phyloP scores from a whole-genome alignment of 495 filamentous ascomycete species.

The Lineolata rhizophorae region DNA sequence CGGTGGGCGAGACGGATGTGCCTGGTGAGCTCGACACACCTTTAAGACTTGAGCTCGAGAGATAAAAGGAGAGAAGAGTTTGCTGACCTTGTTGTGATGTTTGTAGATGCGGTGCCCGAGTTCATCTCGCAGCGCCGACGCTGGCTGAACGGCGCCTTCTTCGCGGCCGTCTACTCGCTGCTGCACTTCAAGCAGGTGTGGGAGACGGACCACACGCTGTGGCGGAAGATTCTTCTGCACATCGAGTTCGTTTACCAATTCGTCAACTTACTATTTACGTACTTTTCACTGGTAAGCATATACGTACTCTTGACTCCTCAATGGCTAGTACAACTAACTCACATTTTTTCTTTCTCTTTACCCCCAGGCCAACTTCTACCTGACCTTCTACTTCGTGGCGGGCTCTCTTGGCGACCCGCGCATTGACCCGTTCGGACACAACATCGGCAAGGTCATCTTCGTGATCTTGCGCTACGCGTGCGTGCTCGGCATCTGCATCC shows the following conservation, averaged over 20 bases:
- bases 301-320: neutral
- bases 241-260: conserved; percentile 95
- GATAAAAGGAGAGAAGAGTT: too few species aligned
- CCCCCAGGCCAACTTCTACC: conserved; percentile 80
- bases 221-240: conserved; percentile 77
- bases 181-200: conserved; percentile 89
- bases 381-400: conserved; percentile 96
- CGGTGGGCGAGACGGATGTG: conserved; percentile 92
- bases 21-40: conserved; percentile 36
- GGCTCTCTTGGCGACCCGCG: conserved; percentile 67
- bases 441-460: conserved; percentile 71
- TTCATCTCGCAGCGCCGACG: conserved; percentile 89
- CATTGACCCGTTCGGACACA: conserved; percentile 77
- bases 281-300: conserved; percentile 51
- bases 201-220: conserved; percentile 75
- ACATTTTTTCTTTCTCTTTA: too few species aligned
- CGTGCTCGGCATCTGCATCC: conserved; percentile 70
- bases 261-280: conserved; percentile 79
- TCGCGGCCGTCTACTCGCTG: conserved; percentile 92
- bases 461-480: conserved; percentile 63
- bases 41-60: too few species aligned
- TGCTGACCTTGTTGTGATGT: neutral
- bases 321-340: neutral
- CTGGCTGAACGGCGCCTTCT: conserved; percentile 98
- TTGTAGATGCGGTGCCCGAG: conserved; percentile 52